Evolutionary conservation across 257 asterid genomes (phyloP), one percentile per base, ranked within the genome.

Genomic region (Rehmannia glutinosa): DNA sequence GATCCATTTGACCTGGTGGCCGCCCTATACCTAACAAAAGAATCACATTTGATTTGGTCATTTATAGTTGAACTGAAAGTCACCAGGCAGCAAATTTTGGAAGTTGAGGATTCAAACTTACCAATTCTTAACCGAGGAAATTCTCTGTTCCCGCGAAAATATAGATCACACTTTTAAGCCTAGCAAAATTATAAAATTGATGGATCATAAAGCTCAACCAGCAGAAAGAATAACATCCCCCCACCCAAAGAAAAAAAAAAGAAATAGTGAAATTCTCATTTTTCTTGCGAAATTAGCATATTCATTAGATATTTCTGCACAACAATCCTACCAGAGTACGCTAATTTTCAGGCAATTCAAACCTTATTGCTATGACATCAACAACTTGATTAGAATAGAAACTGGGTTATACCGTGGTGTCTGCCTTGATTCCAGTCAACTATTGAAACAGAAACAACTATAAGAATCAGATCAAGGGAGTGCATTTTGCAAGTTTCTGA

Each of bases 1-100:
- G 99, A 82, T 93, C 99, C 99, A 90, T 90, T 84, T 90, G 95
- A 70, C 97, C 96, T 35, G 96, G 87, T 70, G 99, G 97, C 79
- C 83, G 85, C 66, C 97, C 99, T 39, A 93, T 86, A 56, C 97
- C 99, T 93, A 73, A 76, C 53, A 64, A 49, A 56, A 61, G 62
- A 45, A 50, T 30, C 36, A 56, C 19, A 64, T 47, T 42, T 66
- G 36, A 64, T 68, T 28, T 38, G 4, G 54, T 46, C 41, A 59
- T 60, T 50, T 61, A 49, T n/a, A 39, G 69, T 38, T 35, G 36
- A 39, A 60, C 24, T 20, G 50, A 60, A 45, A 71, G n/a, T 54
- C 9, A 63, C 17, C 41, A 32, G 27, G 45, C 24, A 42, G 52
- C 64, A 72, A 64, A 52, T 1, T 41, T 35, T 35, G 38, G 8